phyloP scores from a whole-genome alignment of 1,139 yeast species.

The Geotrichum citri-aurantii region DNA sequence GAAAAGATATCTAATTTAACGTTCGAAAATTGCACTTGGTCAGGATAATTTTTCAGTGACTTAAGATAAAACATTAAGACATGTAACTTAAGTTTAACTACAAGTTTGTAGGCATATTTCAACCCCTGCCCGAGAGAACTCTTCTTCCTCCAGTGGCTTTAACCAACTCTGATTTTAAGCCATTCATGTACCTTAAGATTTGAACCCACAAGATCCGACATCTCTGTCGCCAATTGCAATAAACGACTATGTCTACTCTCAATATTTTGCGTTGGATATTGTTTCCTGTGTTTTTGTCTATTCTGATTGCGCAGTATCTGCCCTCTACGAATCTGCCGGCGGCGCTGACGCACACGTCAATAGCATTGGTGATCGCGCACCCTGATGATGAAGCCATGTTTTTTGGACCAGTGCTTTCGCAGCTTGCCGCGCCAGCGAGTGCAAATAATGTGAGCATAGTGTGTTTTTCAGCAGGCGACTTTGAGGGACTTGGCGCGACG shows the following conservation, averaged over 20 bases:
- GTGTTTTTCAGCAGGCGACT: slow-evolving; percentile 76
- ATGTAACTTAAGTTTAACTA: not conserved
- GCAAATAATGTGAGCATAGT: slow-evolving; percentile 52
- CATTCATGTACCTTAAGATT: not conserved
- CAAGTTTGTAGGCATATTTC: not conserved
- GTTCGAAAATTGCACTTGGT: not conserved
- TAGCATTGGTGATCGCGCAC: slow-evolving; percentile 68
- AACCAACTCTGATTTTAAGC: not conserved
- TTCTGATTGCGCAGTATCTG: not conserved
- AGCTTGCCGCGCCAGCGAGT: slow-evolving; percentile 38
- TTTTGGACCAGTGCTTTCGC: slow-evolving; percentile 70
- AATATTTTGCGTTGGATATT: not conserved
- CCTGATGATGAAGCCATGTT: slow-evolving; percentile 99
- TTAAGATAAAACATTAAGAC: not conserved
- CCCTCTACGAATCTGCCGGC: slow-evolving; percentile 17
- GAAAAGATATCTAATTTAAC: too few relatives aligned
- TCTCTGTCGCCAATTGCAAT: not conserved
- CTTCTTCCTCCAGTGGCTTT: not conserved
- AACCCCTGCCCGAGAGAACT: not conserved
- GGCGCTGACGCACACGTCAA: slow-evolving; percentile 22
- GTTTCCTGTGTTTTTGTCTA: not conserved
- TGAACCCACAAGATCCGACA: not conserved
- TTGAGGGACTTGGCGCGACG: slow-evolving; percentile 61
- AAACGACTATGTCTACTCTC: not conserved
- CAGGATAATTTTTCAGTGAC: not conserved